A percentile compares a stretch with the other conserved stretches of the same genome.
Conservation (phyloP, 1,139 yeast genomes). For the Scheffersomyces illinoinensis region DNA sequence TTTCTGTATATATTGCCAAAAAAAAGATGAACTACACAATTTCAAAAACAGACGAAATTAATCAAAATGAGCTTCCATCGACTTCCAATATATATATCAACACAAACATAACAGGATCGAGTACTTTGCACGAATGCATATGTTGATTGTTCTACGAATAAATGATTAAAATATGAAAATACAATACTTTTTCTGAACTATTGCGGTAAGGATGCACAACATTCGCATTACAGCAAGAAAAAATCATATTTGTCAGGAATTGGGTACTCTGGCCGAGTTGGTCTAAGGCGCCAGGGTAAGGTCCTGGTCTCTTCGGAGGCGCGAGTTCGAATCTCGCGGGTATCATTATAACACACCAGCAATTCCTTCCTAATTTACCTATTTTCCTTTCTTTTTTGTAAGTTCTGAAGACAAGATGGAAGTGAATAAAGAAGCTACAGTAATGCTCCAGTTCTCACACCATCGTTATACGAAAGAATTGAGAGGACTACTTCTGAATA, state of each 20-base stretch:
- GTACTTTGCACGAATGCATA: too few relatives aligned
- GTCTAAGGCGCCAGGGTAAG: conserved; percentile 54
- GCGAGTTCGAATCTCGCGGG: conserved; percentile 60
- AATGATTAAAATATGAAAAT: too few relatives aligned
- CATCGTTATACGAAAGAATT: too few relatives aligned
- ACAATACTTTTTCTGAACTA: too few relatives aligned
- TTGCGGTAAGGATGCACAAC: background rate
- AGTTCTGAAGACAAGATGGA: background rate
- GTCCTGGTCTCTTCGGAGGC: conserved; percentile 61
- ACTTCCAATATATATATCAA: background rate
- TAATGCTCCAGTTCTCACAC: too few relatives aligned
- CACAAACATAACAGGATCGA: too few relatives aligned
- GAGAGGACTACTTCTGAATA: background rate
- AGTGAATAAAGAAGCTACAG: too few relatives aligned
- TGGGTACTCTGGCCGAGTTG: conserved; percentile 52
- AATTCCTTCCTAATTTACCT: conserved; percentile 14
- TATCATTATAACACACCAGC: conserved; percentile 35
- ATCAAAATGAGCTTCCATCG: background rate
- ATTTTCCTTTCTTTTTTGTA: conserved; percentile 11
- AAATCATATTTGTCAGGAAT: conserved; percentile 22
- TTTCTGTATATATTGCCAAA: background rate
- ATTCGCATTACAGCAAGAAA: background rate
- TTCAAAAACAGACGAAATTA: too few relatives aligned
- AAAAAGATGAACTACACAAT: too few relatives aligned
- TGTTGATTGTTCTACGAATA: too few relatives aligned